Percentiles rank a stretch among this genome's conserved stretches.
These are phyloP conservation scores for Gelatoporia subvermispora DNA, from an alignment of 768 basidiomycete species.

Conservation along the genomic window DNA sequence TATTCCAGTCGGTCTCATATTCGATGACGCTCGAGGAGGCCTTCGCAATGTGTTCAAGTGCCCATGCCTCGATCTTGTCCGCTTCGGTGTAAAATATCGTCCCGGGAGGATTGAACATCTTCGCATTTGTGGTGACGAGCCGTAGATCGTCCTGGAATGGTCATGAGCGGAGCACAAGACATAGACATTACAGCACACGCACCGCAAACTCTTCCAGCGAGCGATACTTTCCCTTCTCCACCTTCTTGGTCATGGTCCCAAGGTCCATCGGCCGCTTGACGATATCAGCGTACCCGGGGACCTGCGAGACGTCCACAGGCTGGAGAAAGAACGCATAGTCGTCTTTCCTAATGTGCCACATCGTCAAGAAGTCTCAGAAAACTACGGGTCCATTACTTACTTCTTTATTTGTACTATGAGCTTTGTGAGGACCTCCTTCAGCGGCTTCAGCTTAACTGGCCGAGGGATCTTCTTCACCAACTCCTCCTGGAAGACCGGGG, in stretches of 20 bases:
- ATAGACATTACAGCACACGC: conserved; percentile 17
- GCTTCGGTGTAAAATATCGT: conserved; percentile 74
- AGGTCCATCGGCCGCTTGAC: conserved; percentile 91
- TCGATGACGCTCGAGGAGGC: conserved; percentile 73
- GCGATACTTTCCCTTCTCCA: conserved; percentile 69
- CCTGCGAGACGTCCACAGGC: conserved; percentile 58
- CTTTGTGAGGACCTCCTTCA: conserved; percentile 68
- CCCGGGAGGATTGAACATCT: conserved; percentile 69
- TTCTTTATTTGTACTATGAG: conserved; percentile 73
- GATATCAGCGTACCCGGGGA: conserved; percentile 60
- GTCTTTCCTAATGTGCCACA: conserved; percentile 53
- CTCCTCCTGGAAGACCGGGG: conserved; percentile 17
- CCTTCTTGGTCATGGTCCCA: conserved; percentile 79
- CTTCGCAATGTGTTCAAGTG: conserved; percentile 67
- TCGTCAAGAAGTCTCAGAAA: conserved; percentile 2
- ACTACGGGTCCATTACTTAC: conserved; percentile 31
- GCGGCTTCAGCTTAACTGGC: conserved; percentile 70
- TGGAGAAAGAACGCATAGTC: conserved; percentile 79
- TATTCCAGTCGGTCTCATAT: conserved; percentile 81
- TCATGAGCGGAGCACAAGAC: background rate
- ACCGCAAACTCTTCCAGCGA: conserved; percentile 79
- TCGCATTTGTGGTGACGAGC: conserved; percentile 70
- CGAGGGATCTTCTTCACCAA: conserved; percentile 38
- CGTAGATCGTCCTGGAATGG: conserved; percentile 57
- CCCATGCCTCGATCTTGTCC: conserved; percentile 64